phyloP scores from a whole-genome alignment of 257 asterid species.

The Agastache rugosa region DNA sequence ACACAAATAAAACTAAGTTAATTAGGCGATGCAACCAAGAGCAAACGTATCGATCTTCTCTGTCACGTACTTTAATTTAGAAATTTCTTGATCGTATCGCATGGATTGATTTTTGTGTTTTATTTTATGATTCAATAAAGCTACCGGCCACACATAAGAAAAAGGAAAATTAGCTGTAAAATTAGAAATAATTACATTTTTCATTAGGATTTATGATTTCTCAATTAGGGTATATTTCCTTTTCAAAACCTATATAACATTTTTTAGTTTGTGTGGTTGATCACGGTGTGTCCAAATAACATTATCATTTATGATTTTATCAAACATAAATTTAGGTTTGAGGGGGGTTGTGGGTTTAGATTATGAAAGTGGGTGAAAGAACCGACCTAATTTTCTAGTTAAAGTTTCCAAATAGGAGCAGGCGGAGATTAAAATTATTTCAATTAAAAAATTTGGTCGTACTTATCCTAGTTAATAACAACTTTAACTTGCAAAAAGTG shows the following conservation, averaged over 20 bases:
- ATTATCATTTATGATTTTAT: background rate
- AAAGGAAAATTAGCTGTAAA: too few species aligned
- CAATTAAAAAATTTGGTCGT: background rate
- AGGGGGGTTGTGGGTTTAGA: background rate
- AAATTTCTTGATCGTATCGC: background rate
- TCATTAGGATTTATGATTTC: too few species aligned
- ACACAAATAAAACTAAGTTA: background rate
- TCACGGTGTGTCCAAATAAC: too few species aligned
- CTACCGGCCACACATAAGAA: too few species aligned
- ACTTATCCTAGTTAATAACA: too few species aligned
- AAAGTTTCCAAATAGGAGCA: too few species aligned
- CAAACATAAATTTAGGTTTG: background rate
- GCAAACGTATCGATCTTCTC: background rate
- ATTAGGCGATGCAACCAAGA: conserved; percentile 2
- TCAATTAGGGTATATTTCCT: too few species aligned
- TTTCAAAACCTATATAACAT: too few species aligned
- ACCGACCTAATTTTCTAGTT: background rate
- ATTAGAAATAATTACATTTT: too few species aligned
- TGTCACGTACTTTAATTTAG: background rate
- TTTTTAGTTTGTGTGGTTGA: too few species aligned
- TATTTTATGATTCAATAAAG: background rate
- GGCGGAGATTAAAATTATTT: background rate
- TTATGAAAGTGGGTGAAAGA: background rate
- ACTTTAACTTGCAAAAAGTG: too few species aligned
- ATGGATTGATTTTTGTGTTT: background rate